phyloP scores from a whole-genome alignment of 2,329 filamentous ascomycete species.

The Stromatinia cepivora region DNA sequence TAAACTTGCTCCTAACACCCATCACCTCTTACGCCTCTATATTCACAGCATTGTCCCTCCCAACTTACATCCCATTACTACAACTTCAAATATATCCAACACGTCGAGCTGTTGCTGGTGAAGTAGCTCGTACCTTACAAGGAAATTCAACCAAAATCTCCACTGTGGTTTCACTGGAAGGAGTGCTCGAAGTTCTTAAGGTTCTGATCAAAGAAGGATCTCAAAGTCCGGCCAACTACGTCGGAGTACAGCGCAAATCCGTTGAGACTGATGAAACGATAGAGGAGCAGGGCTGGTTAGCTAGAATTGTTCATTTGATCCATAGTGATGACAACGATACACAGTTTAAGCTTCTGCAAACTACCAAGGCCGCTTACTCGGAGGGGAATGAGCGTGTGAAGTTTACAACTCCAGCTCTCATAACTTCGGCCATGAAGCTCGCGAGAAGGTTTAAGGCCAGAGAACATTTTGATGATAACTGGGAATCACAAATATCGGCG shows the following conservation, averaged over 20 bases:
- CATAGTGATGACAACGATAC: conserved; percentile 84
- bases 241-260: conserved; percentile 72
- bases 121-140: conserved; percentile 80
- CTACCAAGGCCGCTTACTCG: conserved; percentile 79
- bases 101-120: conserved; percentile 83
- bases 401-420: conserved; percentile 89
- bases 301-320: conserved; percentile 86
- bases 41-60: conserved; percentile 92
- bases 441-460: conserved; percentile 85
- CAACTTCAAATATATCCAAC: conserved; percentile 93
- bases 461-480: conserved; percentile 82
- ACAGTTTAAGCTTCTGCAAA: conserved; percentile 90
- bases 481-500: conserved; percentile 71
- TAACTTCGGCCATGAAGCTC: conserved; percentile 87
- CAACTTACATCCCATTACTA: conserved; percentile 86
- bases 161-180: conserved; percentile 77
- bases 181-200: conserved; percentile 82
- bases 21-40: conserved; percentile 88
- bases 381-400: conserved; percentile 95
- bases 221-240: conserved; percentile 79
- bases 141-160: conserved; percentile 78
- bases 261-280: conserved; percentile 95
- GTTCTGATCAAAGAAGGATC: conserved; percentile 93
- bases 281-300: conserved; percentile 97
- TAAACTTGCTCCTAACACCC: conserved; percentile 87